phyloP scores from a whole-genome alignment of 768 basidiomycete species.

The Russula sp. region DNA sequence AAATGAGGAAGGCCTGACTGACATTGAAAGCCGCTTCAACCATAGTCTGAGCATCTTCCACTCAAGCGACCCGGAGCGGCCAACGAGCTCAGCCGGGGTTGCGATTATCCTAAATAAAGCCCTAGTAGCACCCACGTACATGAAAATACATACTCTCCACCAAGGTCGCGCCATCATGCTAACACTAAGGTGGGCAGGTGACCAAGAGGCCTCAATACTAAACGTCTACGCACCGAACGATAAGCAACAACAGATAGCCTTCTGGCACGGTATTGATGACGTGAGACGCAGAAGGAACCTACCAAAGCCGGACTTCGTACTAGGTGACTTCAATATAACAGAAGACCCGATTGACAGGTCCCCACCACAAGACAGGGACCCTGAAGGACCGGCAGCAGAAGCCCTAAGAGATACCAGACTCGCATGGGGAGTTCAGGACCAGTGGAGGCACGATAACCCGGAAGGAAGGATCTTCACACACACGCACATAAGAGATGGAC shows the following conservation, averaged over 20 bases:
- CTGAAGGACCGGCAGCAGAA: not conserved
- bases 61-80: too few relatives aligned
- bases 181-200: too few relatives aligned
- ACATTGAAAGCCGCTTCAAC: too few relatives aligned
- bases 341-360: not conserved
- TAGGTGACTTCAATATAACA: not conserved
- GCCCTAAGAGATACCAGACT: not conserved
- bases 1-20: too few relatives aligned
- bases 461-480: not conserved
- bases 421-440: not conserved
- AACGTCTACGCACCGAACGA: not conserved
- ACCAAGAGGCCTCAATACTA: too few relatives aligned
- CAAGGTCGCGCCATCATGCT: too few relatives aligned
- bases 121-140: too few relatives aligned
- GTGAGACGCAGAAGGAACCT: not conserved
- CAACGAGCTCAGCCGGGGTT: too few relatives aligned
- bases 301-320: not conserved
- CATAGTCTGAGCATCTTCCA: too few relatives aligned
- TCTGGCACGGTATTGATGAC: not conserved
- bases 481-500: not conserved
- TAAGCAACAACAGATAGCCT: rapidly evolving
- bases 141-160: too few relatives aligned
- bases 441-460: not conserved
- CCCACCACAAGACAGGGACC: too few relatives aligned
- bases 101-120: too few relatives aligned